Conservation (phyloP, 2,329 filamentous ascomycete genomes). For the Botrytis aclada region DNA sequence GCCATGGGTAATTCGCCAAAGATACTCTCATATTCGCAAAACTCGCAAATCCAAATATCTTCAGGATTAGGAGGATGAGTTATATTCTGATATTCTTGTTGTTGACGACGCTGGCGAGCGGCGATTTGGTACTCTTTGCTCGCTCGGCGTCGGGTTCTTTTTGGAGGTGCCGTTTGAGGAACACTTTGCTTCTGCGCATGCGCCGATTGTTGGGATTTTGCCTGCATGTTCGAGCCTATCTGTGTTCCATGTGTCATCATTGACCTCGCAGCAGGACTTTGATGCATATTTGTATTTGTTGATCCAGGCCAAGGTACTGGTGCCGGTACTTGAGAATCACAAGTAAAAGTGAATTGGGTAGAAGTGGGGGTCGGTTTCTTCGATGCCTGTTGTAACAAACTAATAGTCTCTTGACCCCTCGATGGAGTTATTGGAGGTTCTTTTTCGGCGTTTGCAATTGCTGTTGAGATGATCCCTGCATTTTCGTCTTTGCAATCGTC, state of each 20-base stretch:
- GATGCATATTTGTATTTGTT: slow-evolving; percentile 27
- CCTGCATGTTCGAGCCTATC: slow-evolving; percentile 35
- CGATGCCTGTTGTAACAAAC: slow-evolving; percentile 66
- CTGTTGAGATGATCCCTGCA: slow-evolving; percentile 86
- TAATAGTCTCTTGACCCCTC: slow-evolving; percentile 73
- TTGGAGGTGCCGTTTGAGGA: slow-evolving; percentile 43
- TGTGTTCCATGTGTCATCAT: slow-evolving; percentile 38
- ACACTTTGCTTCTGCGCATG: slow-evolving; percentile 40
- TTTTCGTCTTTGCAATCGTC: slow-evolving; percentile 47
- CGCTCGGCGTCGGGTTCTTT: slow-evolving; percentile 63
- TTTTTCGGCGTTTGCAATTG: slow-evolving; percentile 82
- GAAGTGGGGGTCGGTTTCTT: slow-evolving; percentile 65
- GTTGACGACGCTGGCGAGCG: slow-evolving; percentile 71
- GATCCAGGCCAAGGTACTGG: slow-evolving; percentile 70
- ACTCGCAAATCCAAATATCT: slow-evolving; percentile 94
- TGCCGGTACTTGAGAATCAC: slow-evolving; percentile 82
- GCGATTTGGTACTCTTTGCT: slow-evolving; percentile 71
- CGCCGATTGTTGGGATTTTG: slow-evolving; percentile 36
- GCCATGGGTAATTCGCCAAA: slow-evolving; percentile 84
- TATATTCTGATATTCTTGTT: slow-evolving; percentile 73
- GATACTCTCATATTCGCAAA: slow-evolving; percentile 96
- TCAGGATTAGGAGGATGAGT: slow-evolving; percentile 67
- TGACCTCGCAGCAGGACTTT: slow-evolving; percentile 30
- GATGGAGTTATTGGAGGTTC: slow-evolving; percentile 51
- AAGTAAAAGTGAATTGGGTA: slow-evolving; percentile 94